Evolutionary conservation across 345 rosid genomes (phyloP).

Genomic region (Eutrema heterophyllum): DNA sequence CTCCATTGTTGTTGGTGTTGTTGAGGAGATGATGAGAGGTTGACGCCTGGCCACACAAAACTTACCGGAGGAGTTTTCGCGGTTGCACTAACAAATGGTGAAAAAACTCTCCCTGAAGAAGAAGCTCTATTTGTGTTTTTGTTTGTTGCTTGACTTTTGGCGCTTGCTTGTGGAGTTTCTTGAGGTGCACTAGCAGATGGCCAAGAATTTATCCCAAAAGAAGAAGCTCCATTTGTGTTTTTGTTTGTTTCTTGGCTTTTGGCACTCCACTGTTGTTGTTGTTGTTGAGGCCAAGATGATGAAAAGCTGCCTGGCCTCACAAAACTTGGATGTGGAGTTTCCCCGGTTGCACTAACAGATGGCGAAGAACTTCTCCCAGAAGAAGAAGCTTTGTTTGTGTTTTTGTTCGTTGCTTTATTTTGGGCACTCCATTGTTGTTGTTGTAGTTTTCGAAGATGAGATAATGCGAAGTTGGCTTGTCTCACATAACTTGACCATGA

Average conservation of each 20-base stretch:
- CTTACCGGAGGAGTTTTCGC: background rate
- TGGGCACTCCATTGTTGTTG: background rate
- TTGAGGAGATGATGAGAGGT: background rate
- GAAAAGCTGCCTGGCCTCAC: too few relatives aligned
- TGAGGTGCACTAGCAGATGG: background rate
- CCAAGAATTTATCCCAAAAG: too few relatives aligned
- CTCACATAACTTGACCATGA: too few relatives aligned
- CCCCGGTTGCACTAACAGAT: background rate
- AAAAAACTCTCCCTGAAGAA: background rate
- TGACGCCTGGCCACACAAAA: background rate
- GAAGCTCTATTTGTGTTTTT: conserved; percentile 11
- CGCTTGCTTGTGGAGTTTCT: background rate
- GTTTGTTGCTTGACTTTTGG: background rate
- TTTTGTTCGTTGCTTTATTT: conserved; percentile 12
- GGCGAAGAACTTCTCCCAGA: background rate
- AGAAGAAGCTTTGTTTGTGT: background rate
- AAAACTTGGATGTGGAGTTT: too few relatives aligned
- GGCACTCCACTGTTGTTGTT: background rate
- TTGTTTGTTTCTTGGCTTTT: background rate
- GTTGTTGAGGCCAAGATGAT: too few relatives aligned
- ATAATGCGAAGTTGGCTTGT: too few relatives aligned
- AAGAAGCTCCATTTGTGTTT: background rate
- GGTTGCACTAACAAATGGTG: conserved; percentile 3
- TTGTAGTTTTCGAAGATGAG: background rate
- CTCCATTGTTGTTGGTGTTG: too few relatives aligned